Base-by-base conservation (phyloP, 176 grass and related monocot species). In the Cenchrus americanus region DNA sequence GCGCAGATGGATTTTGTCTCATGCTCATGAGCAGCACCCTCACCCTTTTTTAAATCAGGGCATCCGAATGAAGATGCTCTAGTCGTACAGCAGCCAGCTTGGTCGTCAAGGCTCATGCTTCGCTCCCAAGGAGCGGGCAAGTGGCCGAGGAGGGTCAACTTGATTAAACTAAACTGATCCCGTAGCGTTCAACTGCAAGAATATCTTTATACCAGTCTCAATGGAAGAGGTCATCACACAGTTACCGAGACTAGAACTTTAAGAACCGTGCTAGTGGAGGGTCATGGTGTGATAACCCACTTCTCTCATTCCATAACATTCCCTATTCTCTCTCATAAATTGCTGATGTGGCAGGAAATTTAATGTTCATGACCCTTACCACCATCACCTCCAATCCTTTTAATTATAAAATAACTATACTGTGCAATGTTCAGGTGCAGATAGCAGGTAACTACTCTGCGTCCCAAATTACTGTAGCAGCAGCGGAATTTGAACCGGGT, bases 41-140 rank as follows among this genome's bases (percentile, higher is more conserved):
- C 77, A 0, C 10, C 37, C 57, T 80, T 44, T 6, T 51, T 14
- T 9, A 62, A 6, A 62, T 21, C 64, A 4, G 42, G 2, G 50
- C 14, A 22, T 11, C 84, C 18, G 75, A 17, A n/a, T 4, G 46
- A 73, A 65, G 52, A 41, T 52, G 3, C 14, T 52, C 1, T 10
- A 49, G 47, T 44, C 42, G 54, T 58, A 18, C 21, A 22, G 19
- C 19, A 8, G 26, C 49, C 23, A 53, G 24, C 71, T 82, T 82
- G 79, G 72, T 53, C 62, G 50, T 12, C 71, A 87, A 77, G 72
- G 80, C 64, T 47, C 62, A 82, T 32, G 43, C 43, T 77, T 87
- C 9, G 26, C 64, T 61, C 30, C 52, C 71, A 87, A 87, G 78
- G 60, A 46, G 46, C 70, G 6, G 22, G 2, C 55, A n/a, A n/a